Evolutionary conservation across 106 monocot genomes (phyloP), one percentile per base, ranked within the genome.

Genomic region (Phalaenopsis aphrodite): DNA sequence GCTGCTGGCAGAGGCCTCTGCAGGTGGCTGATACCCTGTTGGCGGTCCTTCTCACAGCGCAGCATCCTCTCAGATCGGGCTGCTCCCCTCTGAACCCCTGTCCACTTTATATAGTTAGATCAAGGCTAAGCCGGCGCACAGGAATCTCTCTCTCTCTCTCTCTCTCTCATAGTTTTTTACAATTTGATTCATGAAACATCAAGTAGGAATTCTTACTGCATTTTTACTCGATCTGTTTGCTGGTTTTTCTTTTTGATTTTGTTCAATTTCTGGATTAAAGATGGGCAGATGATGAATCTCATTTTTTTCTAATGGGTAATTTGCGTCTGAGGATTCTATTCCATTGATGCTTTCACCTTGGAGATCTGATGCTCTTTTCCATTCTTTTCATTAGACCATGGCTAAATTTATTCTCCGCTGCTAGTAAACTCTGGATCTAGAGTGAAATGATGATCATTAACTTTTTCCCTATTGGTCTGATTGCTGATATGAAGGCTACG

Each of bases 241-340:
- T 30, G 21, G 61, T 61, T 61, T 61, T 52, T 12, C 52, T 52
- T 52, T 52, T 52, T 2, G 52, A 52, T 52, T 52, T 12, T 52
- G 52, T 52, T 52, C 52, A 3, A 52, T 52, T 12, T 52, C 52
- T 0, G 10, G n/a, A 21, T 18, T 5, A 61, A 0, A 21, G 21
- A 19, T 6, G 30, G 61, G 21, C 61, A 61, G 21, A 18, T 61
- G 61, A 61, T 4, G 61, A 61, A 61, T 61, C 61, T 61, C 61
- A 61, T 61, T 61, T 61, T 52, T 12, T 2, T 30, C 30, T 23
- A 61, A 61, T 61, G 61, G 21, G 61, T 61, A 61, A 61, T 61
- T 61, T 61, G 61, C 61, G 61, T 61, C 61, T 61, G 61, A 61
- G 61, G 61, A 61, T 61, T 21, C 21, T n/a, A 61, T 61, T 61